Evolutionary conservation across 2,329 filamentous ascomycete species (phyloP), one percentile per base, ranked within the genome.

Genomic region (Tolypocladium ophioglossoides): DNA sequence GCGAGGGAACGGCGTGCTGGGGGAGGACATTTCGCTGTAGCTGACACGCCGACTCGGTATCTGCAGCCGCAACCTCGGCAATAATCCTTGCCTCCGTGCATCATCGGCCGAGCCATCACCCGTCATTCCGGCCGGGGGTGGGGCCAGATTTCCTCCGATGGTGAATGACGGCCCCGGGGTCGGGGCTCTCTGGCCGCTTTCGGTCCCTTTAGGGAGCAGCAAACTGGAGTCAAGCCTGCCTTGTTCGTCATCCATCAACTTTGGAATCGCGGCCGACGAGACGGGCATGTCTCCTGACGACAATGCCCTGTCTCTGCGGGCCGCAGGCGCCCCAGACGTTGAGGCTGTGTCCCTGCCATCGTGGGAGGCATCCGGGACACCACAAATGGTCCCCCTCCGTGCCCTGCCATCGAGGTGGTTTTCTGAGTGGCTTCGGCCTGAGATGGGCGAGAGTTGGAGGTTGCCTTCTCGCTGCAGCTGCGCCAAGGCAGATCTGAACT

Each of bases 401-500:
- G 52, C 56, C 24, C 60, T 57, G 5, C 57, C 54, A 30, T 56
- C 57, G 18, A 68, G 37, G 27, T 69, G 63, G 46, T 66, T 58
- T 11, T 70, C 66, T 0, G 74, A 75, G 41, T 72, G 69, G 62
- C 85, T 82, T 56, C 87, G 80, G 27, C 83, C 71, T 59, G 84
- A 78, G 57, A 95, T 84, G 2, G 84, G 80, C 46, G 84, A 80
- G 20, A 87, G 79, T 61, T 85, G 83, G 30, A 88, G 81, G 59
- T 89, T 94, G 64, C 88, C 83, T 54, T 90, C 88, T 59, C 85
- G 87, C 63, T 95, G 85, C 54, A 99, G 72, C 3, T 91, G 91
- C n/a, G 89, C 86, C 48, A 99, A 74, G 3, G 96, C 86, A 2
- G 92, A 92, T 62, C 91, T 82, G 63, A 99, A 99, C 70, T 99